Conservation (phyloP, 257 asterid species). For the Solanum appendiculatum region DNA sequence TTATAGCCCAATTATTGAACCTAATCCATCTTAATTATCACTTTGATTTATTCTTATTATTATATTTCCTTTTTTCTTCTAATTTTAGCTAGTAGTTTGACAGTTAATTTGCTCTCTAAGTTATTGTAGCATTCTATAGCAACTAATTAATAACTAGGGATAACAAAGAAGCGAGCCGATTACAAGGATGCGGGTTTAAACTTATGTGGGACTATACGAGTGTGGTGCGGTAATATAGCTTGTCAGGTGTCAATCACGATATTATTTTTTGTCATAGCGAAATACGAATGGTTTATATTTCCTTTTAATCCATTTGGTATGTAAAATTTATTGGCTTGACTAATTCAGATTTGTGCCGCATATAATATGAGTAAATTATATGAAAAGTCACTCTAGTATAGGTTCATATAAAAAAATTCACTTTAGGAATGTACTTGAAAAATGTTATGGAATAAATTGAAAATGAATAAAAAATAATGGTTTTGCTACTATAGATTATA, state of each 20-base stretch:
- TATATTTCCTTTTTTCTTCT: neutral
- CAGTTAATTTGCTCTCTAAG: neutral
- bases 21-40: neutral
- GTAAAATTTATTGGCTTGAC: too few relatives aligned
- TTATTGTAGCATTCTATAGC: neutral
- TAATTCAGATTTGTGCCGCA: fast-evolving
- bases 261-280: too few relatives aligned
- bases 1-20: neutral
- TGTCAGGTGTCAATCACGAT: too few relatives aligned
- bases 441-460: too few relatives aligned
- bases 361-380: too few relatives aligned
- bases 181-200: neutral
- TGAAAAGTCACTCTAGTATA: too few relatives aligned
- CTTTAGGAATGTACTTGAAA: neutral
- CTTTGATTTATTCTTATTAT: neutral
- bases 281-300: too few relatives aligned
- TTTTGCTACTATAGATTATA: neutral
- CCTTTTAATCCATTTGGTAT: too few relatives aligned
- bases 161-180: fast-evolving
- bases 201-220: neutral
- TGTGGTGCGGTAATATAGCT: neutral
- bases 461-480: too few relatives aligned
- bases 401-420: too few relatives aligned
- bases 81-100: too few relatives aligned
- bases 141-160: neutral